These are phyloP conservation scores for Penstemon barbatus DNA, from an alignment of 257 asterid species.

Conservation along the genomic window DNA sequence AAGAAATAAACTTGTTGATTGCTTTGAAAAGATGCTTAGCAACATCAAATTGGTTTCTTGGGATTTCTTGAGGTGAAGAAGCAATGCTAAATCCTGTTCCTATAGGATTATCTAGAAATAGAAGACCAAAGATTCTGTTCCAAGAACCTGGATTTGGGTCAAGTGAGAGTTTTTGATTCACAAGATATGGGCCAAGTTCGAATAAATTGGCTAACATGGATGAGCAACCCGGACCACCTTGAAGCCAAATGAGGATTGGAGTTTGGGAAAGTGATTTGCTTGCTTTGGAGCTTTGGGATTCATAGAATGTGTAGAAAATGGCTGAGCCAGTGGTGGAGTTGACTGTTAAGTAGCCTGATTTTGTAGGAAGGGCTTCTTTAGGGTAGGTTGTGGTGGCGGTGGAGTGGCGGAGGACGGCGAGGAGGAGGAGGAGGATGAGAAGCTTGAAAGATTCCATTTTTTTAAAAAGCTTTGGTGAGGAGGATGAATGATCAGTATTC, in stretches of 20 bases:
- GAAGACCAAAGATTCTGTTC: constrained; percentile 67
- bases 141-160: constrained; percentile 59
- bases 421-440: constrained; percentile 39
- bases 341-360: constrained; percentile 70
- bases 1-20: constrained; percentile 44
- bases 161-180: constrained; percentile 38
- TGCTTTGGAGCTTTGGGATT: constrained; percentile 44
- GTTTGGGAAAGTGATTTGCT: constrained; percentile 39
- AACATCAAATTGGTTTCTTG: constrained; percentile 59
- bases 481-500: not conserved
- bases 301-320: constrained; percentile 77
- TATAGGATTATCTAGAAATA: constrained; percentile 82
- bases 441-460: constrained; percentile 31
- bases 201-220: constrained; percentile 75
- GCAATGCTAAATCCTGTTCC: constrained; percentile 79
- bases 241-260: constrained; percentile 79
- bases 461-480: not conserved
- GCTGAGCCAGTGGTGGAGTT: constrained; percentile 68
- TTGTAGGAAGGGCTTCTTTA: constrained; percentile 64
- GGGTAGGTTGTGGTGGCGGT: constrained; percentile 43
- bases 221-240: constrained; percentile 91
- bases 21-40: constrained; percentile 66
- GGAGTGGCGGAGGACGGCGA: constrained; percentile 40
- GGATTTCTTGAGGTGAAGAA: constrained; percentile 57
- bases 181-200: constrained; percentile 79